These are phyloP conservation scores for Citrus hindsii DNA, from an alignment of 345 rosid species.

Conservation along the genomic window DNA sequence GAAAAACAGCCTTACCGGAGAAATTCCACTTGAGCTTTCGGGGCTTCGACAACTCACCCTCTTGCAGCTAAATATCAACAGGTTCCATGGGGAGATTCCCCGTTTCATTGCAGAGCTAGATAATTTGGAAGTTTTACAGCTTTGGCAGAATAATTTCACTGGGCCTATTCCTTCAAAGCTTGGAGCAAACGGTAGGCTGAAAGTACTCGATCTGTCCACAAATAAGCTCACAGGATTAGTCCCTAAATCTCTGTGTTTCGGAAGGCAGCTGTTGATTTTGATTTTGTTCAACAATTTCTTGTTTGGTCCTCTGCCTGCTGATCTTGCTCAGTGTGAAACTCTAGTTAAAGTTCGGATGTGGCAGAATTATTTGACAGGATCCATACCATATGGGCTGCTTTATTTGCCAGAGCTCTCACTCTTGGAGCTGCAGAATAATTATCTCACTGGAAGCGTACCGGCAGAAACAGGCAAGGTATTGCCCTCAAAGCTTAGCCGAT, in stretches of 20 bases:
- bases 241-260: slow-evolving; percentile 52
- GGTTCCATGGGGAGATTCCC: slow-evolving; percentile 79
- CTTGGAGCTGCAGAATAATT: slow-evolving; percentile 79
- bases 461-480: slow-evolving; percentile 23
- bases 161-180: slow-evolving; percentile 72
- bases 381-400: slow-evolving; percentile 66
- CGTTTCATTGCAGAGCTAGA: slow-evolving; percentile 55
- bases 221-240: slow-evolving; percentile 84
- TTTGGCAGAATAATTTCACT: slow-evolving; percentile 92
- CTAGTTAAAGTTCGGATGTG: slow-evolving; percentile 69
- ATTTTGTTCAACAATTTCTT: slow-evolving; percentile 83
- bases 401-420: slow-evolving; percentile 61
- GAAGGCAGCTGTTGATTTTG: slow-evolving; percentile 49
- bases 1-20: slow-evolving; percentile 65
- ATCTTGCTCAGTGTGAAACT: slow-evolving; percentile 63
- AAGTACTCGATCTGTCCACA: slow-evolving; percentile 70
- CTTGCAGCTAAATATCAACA: slow-evolving; percentile 74
- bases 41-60: slow-evolving; percentile 57
- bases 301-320: slow-evolving; percentile 75
- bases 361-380: slow-evolving; percentile 72
- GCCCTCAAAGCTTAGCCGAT: slow-evolving; percentile 44
- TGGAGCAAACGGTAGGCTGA: slow-evolving; percentile 64
- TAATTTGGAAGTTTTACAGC: slow-evolving; percentile 49
- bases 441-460: slow-evolving; percentile 48
- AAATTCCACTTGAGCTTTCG: slow-evolving; percentile 66